Evolutionary conservation across 2,329 filamentous ascomycete genomes (phyloP), one percentile per base, ranked within the genome.

Genomic region (Diaporthe australafricana): DNA sequence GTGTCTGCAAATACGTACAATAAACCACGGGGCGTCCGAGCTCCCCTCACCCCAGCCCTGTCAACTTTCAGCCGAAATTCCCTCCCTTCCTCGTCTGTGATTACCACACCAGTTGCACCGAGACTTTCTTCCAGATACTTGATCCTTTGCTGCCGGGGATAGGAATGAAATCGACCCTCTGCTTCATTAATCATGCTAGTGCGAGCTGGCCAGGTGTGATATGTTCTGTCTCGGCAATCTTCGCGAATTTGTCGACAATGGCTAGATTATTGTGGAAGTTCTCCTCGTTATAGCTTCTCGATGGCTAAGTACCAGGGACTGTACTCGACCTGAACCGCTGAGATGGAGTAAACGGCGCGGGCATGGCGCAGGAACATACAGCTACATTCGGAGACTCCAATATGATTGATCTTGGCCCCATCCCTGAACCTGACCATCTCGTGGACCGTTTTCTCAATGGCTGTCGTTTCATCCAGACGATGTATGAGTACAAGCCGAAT

Each of bases 121-220:
- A 80, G 53, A 25, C 87, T 87, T 57, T 86, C 81, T 70, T 86
- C 81, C 32, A 87, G 74, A 67, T 85, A 85, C 74, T 82, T 81
- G 53, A 84, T 77, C 68, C 77, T 85, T 83, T 86, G 0, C 85
- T 87, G 0, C 85, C 86, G 0, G 83, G 85, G 60, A 87, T 92
- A 0, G 90, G 88, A 76, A 89, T 86, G 60, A 92, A 82, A 74
- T 90, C 87, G 1, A 86, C 42, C 7, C 67, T 55, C 82, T 0
- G 87, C 87, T 75, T 92, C 74, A 90, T 74, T 68, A 92, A 74
- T 89, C 90, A 93, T 0, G 90, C 90, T 45, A 92, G 81, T 1
- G 88, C 86, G 32, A 93, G 77, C 76, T 93, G 87, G 1, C 84
- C 83, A 0, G 87, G 75, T 0, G 89, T 90, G 57, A 82, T 84